phyloP scores from a whole-genome alignment of 257 asterid species.

The Rubia yunnanensis region DNA sequence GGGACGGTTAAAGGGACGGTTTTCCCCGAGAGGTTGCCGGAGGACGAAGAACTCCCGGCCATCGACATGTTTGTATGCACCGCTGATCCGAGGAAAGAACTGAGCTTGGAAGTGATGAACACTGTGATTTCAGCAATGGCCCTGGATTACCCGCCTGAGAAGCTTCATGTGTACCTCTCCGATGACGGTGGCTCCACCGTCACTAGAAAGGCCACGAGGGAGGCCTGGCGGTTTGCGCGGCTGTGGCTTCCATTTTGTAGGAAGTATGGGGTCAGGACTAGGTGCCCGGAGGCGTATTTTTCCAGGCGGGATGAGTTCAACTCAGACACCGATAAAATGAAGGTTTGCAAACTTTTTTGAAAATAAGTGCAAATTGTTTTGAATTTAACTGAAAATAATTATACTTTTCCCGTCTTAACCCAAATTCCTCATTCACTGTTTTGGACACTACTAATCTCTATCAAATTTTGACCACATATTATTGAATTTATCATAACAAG shows the following conservation, averaged over 20 bases:
- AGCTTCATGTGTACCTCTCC: slow-evolving; percentile 48
- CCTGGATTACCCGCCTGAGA: slow-evolving; percentile 51
- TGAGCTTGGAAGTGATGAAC: slow-evolving; percentile 50
- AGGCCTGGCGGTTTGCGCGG: slow-evolving; percentile 37
- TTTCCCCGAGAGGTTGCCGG: slow-evolving; percentile 34
- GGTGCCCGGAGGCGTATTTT: slow-evolving; percentile 53
- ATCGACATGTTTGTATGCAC: slow-evolving; percentile 61
- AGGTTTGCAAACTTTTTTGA: slow-evolving; percentile 25
- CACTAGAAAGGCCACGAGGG: slow-evolving; percentile 26
- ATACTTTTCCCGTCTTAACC: too few species aligned
- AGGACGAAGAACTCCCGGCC: slow-evolving; percentile 30
- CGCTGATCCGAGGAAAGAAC: slow-evolving; percentile 53
- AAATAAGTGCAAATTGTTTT: too few species aligned
- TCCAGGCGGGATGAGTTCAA: slow-evolving; percentile 21
- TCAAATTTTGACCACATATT: too few species aligned
- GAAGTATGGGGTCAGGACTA: slow-evolving; percentile 28
- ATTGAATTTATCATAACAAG: too few species aligned
- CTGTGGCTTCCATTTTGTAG: slow-evolving; percentile 57
- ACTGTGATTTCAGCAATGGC: slow-evolving; percentile 72
- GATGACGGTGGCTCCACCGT: slow-evolving; percentile 52
- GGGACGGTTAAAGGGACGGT: slow-evolving; percentile 33
- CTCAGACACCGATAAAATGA: slow-evolving; percentile 21
- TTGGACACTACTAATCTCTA: too few species aligned
- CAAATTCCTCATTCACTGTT: too few species aligned
- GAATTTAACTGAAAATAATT: too few species aligned